Evolutionary conservation across 257 asterid species (phyloP).

Genomic region (Nicotiana attenuata): DNA sequence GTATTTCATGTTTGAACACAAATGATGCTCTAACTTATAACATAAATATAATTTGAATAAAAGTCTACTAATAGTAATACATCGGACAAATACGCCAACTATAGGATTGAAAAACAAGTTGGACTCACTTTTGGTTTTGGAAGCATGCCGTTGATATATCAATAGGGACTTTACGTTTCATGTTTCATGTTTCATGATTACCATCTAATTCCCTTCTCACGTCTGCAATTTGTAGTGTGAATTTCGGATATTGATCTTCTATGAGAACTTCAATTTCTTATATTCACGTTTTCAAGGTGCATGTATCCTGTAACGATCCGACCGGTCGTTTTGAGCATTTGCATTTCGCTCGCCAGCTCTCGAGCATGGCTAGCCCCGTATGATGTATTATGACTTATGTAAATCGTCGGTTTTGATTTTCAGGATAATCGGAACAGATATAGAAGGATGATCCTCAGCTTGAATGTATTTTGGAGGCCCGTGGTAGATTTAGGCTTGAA

Average conservation of each 20-base stretch:
- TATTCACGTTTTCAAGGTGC: neutral
- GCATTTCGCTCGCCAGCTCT: too few relatives aligned
- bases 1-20: slow-evolving; percentile 1
- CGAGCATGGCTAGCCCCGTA: too few relatives aligned
- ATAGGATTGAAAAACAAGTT: neutral
- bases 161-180: neutral
- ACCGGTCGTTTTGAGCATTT: too few relatives aligned
- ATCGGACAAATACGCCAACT: neutral
- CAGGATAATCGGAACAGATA: too few relatives aligned
- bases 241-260: neutral
- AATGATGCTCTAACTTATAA: neutral
- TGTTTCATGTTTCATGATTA: neutral
- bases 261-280: neutral
- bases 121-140: neutral
- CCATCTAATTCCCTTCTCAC: neutral
- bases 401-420: too few relatives aligned
- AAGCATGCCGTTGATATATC: neutral
- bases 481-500: too few relatives aligned
- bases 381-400: too few relatives aligned
- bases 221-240: neutral
- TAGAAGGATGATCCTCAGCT: too few relatives aligned
- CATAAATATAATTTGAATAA: neutral
- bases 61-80: neutral
- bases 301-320: too few relatives aligned
- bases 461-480: too few relatives aligned